Evolutionary conservation across 495 filamentous ascomycete species (phyloP), one percentile per base, ranked within the genome.

Genomic region (Tuber brumale): DNA sequence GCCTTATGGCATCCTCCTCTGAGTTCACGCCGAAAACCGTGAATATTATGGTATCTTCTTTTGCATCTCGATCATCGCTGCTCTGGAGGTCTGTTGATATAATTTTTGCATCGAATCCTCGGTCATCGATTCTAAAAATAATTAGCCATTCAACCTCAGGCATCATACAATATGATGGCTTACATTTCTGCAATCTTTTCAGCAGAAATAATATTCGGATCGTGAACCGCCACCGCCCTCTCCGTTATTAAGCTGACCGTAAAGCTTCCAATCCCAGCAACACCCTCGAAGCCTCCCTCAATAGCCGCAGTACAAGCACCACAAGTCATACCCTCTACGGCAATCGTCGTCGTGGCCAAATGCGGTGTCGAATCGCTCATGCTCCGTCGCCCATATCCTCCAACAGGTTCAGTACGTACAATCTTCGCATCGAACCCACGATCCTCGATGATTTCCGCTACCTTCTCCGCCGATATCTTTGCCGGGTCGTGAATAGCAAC

Each of bases 241-340:
- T 97, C 94, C 12, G 95, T 94, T 16, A 98, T 88, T 61, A 99
- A 85, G 77, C 94, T 97, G 84, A 99, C 93, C 82, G 94, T 95
- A 85, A 98, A 97, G 82, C 93, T 91, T 61, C 90, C 87, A 21
- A 99, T 84, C 1, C 95, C 96, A 3, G 90, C 85, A 23, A 95
- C 86, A 76, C 89, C 89, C 74, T 90, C 88, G 81, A 98, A 96
- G 3, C 92, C 94, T 72, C 89, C 89, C 84, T 97, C 91, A 31
- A 98, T 89, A 66, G 95, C 94, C 18, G 94, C 92, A 10, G 95
- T 97, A 83, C 95, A 99, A 41, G 95, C 93, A 35, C 95, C 95
- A 81, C 95, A 99, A 7, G 95, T 98, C 95, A 99, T 98, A 43
- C 95, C 95, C 80, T 92, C 92, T 39, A 99, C 89, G 6, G 91